phyloP scores from a whole-genome alignment of 2,329 filamentous ascomycete genomes.

The Diaporthe eres region DNA sequence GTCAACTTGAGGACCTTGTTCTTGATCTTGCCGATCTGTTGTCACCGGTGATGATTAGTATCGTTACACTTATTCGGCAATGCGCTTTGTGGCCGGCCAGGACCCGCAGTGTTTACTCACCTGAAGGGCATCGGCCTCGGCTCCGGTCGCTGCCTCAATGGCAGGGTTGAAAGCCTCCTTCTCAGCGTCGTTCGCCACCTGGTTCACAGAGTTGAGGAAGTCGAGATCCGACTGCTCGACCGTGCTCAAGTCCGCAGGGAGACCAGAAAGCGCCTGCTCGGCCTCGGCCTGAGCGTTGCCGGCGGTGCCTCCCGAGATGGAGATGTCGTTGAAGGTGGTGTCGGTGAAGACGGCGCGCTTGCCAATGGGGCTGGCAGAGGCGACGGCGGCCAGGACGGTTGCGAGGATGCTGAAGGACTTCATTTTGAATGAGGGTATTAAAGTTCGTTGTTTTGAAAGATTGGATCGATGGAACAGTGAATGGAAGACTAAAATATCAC shows the following conservation, averaged over 20 bases:
- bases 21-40: conserved; percentile 60
- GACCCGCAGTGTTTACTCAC: conserved; percentile 43
- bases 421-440: conserved; percentile 45
- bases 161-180: conserved; percentile 61
- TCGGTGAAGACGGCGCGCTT: conserved; percentile 47
- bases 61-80: not conserved
- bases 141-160: conserved; percentile 56
- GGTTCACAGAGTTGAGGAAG: conserved; percentile 57
- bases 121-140: conserved; percentile 57
- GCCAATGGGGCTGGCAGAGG: conserved; percentile 41
- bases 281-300: conserved; percentile 54
- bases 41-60: not conserved
- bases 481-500: conserved; percentile 40
- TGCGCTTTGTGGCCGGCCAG: not conserved
- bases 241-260: conserved; percentile 53
- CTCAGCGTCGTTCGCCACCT: conserved; percentile 62
- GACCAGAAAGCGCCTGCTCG: conserved; percentile 47
- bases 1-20: conserved; percentile 66
- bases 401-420: conserved; percentile 47
- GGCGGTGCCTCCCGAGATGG: conserved; percentile 53
- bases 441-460: conserved; percentile 4
- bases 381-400: conserved; percentile 43
- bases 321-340: conserved; percentile 53
- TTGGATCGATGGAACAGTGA: conserved; percentile 30
- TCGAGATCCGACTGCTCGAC: conserved; percentile 57